phyloP scores from a whole-genome alignment of 352 stramenopile species.

The Phytophthora sansomeana region DNA sequence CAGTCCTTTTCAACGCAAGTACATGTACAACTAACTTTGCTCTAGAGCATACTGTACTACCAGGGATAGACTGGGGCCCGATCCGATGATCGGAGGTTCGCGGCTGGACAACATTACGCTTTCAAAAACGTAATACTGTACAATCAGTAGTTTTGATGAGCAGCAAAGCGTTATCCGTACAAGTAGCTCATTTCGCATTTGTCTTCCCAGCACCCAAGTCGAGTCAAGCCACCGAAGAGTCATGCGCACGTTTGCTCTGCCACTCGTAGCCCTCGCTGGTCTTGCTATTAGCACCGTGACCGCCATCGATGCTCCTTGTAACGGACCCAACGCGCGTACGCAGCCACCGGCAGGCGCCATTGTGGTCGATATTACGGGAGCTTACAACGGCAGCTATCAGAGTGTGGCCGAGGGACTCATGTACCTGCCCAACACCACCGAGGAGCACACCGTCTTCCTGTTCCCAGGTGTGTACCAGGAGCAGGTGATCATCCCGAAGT shows the following conservation, averaged over 20 bases:
- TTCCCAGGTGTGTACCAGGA: constrained; percentile 24
- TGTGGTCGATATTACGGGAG: constrained; percentile 25
- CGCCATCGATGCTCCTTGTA: constrained; percentile 5
- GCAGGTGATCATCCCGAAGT: constrained; percentile 19
- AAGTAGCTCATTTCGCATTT: constrained; percentile 16
- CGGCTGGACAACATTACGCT: no score
- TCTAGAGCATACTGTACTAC: no score
- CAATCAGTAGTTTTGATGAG: no score
- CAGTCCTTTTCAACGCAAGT: no score
- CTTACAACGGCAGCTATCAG: constrained; percentile 17
- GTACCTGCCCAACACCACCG: constrained; percentile 29
- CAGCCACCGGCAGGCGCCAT: constrained; percentile 11
- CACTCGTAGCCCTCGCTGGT: constrained; percentile 4
- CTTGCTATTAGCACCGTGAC: constrained; percentile 6
- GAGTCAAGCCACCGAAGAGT: constrained; percentile 6
- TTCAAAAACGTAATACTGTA: no score
- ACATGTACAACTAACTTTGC: no score
- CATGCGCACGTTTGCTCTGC: constrained; percentile 9
- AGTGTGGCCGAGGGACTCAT: constrained; percentile 14
- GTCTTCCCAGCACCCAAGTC: constrained; percentile 1
- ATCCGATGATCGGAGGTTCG: no score
- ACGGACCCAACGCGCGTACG: constrained; percentile 11
- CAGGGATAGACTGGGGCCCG: no score
- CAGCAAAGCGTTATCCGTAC: no score
- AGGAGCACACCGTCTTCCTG: constrained; percentile 20